phyloP scores from a whole-genome alignment of 352 stramenopile species.

The Phytopythium boreale region DNA sequence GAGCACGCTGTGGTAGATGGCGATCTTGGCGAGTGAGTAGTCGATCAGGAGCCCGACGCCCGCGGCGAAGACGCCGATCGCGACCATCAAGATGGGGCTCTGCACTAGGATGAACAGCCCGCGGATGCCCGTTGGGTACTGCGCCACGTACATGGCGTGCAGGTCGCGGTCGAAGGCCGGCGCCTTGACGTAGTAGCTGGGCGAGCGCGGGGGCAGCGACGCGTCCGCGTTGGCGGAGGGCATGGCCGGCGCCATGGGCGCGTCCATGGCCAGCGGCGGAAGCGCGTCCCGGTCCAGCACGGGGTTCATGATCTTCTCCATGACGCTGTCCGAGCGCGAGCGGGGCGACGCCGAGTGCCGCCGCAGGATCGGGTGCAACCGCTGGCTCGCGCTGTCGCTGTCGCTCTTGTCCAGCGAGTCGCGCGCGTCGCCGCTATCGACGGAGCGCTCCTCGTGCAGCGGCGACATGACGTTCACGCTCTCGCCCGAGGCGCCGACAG shows the following conservation, averaged over 20 bases:
- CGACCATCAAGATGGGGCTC: constrained; percentile 61
- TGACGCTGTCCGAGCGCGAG: constrained; percentile 53
- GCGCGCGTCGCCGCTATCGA: background rate
- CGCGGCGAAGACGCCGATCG: constrained; percentile 67
- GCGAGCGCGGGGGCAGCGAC: constrained; percentile 8
- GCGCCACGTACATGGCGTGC: constrained; percentile 75
- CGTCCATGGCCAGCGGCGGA: background rate
- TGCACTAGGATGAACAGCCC: constrained; percentile 70
- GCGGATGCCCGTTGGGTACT: constrained; percentile 48
- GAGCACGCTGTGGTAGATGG: constrained; percentile 59
- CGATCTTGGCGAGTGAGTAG: constrained; percentile 61
- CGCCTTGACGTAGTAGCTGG: constrained; percentile 51
- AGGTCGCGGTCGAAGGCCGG: constrained; percentile 64
- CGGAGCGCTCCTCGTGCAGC: background rate
- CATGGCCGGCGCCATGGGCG: background rate
- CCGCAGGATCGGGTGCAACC: background rate
- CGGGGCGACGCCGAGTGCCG: constrained; percentile 20
- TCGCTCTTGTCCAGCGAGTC: background rate
- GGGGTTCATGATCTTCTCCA: constrained; percentile 77
- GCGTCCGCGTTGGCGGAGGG: background rate
- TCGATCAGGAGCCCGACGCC: constrained; percentile 61
- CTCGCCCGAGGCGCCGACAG: background rate
- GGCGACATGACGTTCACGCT: background rate
- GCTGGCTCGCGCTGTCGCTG: background rate
- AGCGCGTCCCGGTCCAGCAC: constrained; percentile 51